phyloP scores from a whole-genome alignment of 2,329 filamentous ascomycete species.

The Hypoxylon sp. region DNA sequence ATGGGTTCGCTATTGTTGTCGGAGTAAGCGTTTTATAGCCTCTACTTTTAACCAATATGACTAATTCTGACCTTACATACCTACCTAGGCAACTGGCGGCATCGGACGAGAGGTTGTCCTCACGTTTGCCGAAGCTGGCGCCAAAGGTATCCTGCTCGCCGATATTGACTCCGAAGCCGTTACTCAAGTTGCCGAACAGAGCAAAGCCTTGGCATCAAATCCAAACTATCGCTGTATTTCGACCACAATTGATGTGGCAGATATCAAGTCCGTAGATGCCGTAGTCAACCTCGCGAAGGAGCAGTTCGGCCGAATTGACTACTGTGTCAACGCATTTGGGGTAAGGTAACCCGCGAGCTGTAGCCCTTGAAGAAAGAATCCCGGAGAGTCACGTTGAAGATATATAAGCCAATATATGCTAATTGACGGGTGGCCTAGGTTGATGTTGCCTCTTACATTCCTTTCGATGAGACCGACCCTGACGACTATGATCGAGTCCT shows the following conservation, averaged over 20 bases:
- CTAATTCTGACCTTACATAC: slow-evolving; percentile 8
- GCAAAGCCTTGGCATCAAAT: slow-evolving; percentile 37
- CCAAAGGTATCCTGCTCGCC: slow-evolving; percentile 42
- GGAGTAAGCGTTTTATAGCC: slow-evolving; percentile 24
- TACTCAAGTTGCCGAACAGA: slow-evolving; percentile 22
- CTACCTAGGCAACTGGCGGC: slow-evolving; percentile 41
- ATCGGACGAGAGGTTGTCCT: slow-evolving; percentile 43
- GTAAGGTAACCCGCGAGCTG: slow-evolving; percentile 15
- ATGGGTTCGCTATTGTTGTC: slow-evolving; percentile 32
- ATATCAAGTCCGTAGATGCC: slow-evolving; percentile 32
- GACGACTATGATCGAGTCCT: slow-evolving; percentile 47
- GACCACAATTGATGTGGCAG: slow-evolving; percentile 20
- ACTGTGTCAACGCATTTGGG: slow-evolving; percentile 42
- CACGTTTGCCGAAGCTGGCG: slow-evolving; percentile 45
- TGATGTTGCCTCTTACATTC: slow-evolving; percentile 42
- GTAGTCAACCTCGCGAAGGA: slow-evolving; percentile 25
- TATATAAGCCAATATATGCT: background rate
- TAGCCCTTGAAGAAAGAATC: background rate
- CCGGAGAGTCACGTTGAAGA: too few relatives aligned
- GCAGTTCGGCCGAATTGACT: slow-evolving; percentile 45
- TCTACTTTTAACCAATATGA: background rate
- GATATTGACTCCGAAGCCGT: slow-evolving; percentile 40
- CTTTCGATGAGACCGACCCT: slow-evolving; percentile 44
- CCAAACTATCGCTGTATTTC: slow-evolving; percentile 25
- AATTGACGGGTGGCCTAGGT: slow-evolving; percentile 25